phyloP scores from a whole-genome alignment of 176 grass and related monocot genomes.

The Tuctoria greenei region DNA sequence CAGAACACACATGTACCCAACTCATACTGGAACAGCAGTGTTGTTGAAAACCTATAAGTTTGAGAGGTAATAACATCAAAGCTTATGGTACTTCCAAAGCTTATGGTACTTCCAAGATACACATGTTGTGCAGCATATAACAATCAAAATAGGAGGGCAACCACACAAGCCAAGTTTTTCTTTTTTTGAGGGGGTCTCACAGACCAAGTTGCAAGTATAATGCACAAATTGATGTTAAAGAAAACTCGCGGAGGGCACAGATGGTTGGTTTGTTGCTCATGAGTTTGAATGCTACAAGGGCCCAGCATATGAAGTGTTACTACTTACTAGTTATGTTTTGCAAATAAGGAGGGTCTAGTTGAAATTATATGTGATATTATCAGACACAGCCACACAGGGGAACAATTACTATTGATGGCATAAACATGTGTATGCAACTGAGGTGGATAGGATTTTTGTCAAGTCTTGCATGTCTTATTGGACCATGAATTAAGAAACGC shows the following conservation, averaged over 20 bases:
- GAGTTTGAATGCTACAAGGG: background rate
- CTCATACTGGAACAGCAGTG: background rate
- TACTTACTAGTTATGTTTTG: conserved; percentile 11
- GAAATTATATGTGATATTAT: background rate
- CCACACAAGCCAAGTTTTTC: background rate
- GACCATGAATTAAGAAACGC: background rate
- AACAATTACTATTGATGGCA: background rate
- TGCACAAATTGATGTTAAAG: conserved; percentile 1
- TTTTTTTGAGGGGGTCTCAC: too few species aligned
- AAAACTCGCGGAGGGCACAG: conserved; percentile 4
- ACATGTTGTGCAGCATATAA: background rate
- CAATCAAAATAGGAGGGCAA: background rate
- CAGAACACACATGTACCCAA: background rate
- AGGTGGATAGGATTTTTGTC: background rate
- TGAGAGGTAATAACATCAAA: background rate
- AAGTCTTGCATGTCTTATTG: background rate
- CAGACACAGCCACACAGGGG: background rate
- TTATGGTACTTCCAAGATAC: background rate
- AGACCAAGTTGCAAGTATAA: background rate
- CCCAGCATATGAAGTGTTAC: conserved; percentile 4
- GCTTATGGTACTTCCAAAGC: background rate
- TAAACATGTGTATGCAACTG: background rate
- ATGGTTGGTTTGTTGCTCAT: background rate
- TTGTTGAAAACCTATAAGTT: background rate
- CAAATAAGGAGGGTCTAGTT: conserved; percentile 2